Conservation (phyloP, 768 basidiomycete species). For the Gloeostereum incarnatum region DNA sequence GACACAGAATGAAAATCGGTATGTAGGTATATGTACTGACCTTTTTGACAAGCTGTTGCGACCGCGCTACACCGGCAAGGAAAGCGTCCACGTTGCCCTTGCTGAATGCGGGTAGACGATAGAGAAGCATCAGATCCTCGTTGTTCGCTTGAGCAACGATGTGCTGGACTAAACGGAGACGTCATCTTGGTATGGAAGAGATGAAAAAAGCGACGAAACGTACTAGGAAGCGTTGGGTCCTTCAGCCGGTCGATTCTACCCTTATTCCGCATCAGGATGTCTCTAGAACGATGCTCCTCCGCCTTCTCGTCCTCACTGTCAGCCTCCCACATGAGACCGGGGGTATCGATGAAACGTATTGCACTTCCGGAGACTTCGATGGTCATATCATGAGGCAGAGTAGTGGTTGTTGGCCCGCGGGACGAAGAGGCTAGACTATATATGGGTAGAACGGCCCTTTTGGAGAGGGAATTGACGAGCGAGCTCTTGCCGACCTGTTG, state of each 20-base stretch:
- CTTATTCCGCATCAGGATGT: slow-evolving; percentile 70
- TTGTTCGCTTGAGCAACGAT: slow-evolving; percentile 59
- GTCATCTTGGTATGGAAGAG: slow-evolving; percentile 8
- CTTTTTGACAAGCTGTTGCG: slow-evolving; percentile 70
- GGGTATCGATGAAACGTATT: slow-evolving; percentile 77
- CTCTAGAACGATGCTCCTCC: slow-evolving; percentile 42
- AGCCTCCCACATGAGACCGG: slow-evolving; percentile 60
- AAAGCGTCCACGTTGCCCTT: slow-evolving; percentile 63
- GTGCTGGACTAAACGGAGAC: slow-evolving; percentile 40
- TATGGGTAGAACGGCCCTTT: slow-evolving; percentile 40
- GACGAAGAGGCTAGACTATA: slow-evolving; percentile 46
- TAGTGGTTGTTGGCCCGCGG: slow-evolving; percentile 65
- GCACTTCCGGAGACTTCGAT: slow-evolving; percentile 35
- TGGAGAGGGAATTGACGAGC: slow-evolving; percentile 70
- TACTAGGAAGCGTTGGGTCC: slow-evolving; percentile 65
- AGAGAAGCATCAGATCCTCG: slow-evolving; percentile 87
- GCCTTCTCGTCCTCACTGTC: slow-evolving; percentile 28
- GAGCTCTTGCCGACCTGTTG: slow-evolving; percentile 78
- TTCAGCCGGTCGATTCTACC: slow-evolving; percentile 83
- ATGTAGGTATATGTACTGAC: slow-evolving; percentile 33
- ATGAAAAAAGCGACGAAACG: slow-evolving; percentile 17
- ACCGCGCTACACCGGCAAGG: slow-evolving; percentile 68
- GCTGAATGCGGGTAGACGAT: slow-evolving; percentile 73
- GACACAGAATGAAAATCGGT: not conserved
- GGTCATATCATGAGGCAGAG: slow-evolving; percentile 52